phyloP scores from a whole-genome alignment of 164 flowering plant species.

The Stephania cephalantha region DNA sequence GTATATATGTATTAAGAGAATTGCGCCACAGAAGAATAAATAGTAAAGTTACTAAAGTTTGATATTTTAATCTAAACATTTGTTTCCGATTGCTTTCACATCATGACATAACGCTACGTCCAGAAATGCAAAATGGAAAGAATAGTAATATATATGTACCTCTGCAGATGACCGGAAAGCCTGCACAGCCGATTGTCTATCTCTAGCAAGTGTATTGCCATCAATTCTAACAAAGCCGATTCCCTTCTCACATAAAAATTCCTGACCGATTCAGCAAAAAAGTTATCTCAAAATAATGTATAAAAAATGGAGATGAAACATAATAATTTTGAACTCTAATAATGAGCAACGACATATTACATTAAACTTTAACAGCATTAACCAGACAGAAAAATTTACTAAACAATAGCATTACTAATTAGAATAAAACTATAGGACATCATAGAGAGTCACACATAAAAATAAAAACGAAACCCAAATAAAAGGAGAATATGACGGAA shows the following conservation, averaged over 20 bases:
- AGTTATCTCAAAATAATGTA: background rate
- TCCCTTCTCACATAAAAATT: conserved; percentile 58
- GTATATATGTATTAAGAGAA: no score
- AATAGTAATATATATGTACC: conserved; percentile 25
- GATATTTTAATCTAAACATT: no score
- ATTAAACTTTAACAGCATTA: background rate
- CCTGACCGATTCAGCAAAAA: conserved; percentile 35
- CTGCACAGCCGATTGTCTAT: conserved; percentile 69
- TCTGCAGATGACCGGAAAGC: conserved; percentile 63
- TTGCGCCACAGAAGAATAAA: no score
- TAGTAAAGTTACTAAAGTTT: no score
- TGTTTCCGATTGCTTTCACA: background rate
- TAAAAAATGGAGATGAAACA: background rate
- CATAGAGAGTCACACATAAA: background rate
- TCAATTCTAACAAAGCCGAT: conserved; percentile 79
- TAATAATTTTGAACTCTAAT: background rate
- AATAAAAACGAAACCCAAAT: background rate
- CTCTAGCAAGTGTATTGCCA: conserved; percentile 64
- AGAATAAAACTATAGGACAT: background rate
- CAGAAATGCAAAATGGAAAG: no score
- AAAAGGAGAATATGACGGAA: no score
- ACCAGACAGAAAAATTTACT: background rate
- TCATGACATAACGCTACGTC: no score
- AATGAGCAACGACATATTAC: background rate
- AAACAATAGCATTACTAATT: background rate